phyloP scores from a whole-genome alignment of 108 stramenopile species.

The Nitzschia sp. region DNA sequence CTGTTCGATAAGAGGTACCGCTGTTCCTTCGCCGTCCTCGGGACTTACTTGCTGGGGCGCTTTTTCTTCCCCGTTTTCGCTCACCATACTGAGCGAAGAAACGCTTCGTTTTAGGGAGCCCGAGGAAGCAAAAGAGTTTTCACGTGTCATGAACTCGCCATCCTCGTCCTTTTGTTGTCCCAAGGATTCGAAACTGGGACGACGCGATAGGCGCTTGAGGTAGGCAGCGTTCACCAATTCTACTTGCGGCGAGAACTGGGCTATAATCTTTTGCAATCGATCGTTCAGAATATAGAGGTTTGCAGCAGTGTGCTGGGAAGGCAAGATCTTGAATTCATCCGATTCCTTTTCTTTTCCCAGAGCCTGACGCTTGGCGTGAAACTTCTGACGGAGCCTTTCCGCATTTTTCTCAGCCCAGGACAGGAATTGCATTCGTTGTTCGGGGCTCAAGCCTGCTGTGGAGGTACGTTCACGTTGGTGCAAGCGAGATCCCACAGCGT shows the following conservation, averaged over 20 bases:
- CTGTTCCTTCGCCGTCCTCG: slow-evolving; percentile 41
- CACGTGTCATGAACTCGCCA: slow-evolving; percentile 34
- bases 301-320: slow-evolving; percentile 66
- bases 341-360: slow-evolving; percentile 16
- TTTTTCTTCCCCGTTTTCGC: slow-evolving; percentile 34
- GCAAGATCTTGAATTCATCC: slow-evolving; percentile 44
- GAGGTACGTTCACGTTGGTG: slow-evolving; percentile 44
- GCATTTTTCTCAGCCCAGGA: slow-evolving; percentile 60
- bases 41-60: slow-evolving; percentile 39
- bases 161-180: slow-evolving; percentile 48
- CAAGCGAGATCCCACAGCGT: slow-evolving; percentile 44
- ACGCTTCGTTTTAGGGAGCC: slow-evolving; percentile 76
- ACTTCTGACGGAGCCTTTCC: slow-evolving; percentile 33
- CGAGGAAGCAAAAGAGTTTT: slow-evolving; percentile 58
- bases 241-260: slow-evolving; percentile 27
- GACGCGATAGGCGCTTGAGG: slow-evolving; percentile 65
- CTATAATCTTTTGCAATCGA: slow-evolving; percentile 49
- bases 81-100: slow-evolving; percentile 44
- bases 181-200: slow-evolving; percentile 86
- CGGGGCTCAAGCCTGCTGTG: slow-evolving; percentile 45
- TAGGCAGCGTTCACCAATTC: slow-evolving; percentile 26
- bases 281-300: slow-evolving; percentile 87
- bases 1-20: slow-evolving; percentile 23
- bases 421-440: slow-evolving; percentile 67
- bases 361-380: slow-evolving; percentile 10